Base-by-base conservation (phyloP, 1,284 basidiomycete genomes). In the Pyrrhoderma lamaoense region DNA sequence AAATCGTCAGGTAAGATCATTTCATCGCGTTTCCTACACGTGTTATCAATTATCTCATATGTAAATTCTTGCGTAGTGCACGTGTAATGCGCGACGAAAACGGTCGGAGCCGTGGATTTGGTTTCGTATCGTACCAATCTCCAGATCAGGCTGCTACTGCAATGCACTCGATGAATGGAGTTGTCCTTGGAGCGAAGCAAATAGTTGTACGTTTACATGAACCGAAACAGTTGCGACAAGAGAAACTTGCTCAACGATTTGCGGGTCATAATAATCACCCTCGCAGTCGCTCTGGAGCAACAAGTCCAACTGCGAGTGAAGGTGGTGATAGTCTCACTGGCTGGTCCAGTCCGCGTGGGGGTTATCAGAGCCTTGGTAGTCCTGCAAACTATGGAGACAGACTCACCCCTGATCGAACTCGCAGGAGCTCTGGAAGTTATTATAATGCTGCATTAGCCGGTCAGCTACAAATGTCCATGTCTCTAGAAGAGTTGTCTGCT, bases 31-130 rank as follows among this genome's bases (percentile, higher is more conserved):
- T 38, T 44, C 18, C 16, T 45, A 18, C 58, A 56, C 61, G 36
- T 44, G 37, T 22, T 19, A 11, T 47, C 49, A 23, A 42, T 22
- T 22, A 38, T 5, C 11, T 31, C 11, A 31, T 31, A 11, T 31
- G 27, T 11, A 11, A 21, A 43, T 45, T 25, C 23, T 34, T 23
- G 25, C 64, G 51, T 54, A 92, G 92, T 64, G 93, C 93, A 22
- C 82, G 92, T 53, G 90, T 97, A 45, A 96, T 96, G 93, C 81
- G 90, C 21, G 93, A 93, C 61, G 86, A 93, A 59, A 71, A 62
- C 46, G 87, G 89, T 19, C 81, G 87, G 49, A 90, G 87, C 65
- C 84, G 90, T 52, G 92, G 92, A 3, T 97, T 95, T 63, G 93
- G 93, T n/a, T 98, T 97, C 62, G 94, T 97, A 52, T 91, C 88